Base-by-base conservation (phyloP, 139 green algal genomes). In the Penium margaritaceum region DNA sequence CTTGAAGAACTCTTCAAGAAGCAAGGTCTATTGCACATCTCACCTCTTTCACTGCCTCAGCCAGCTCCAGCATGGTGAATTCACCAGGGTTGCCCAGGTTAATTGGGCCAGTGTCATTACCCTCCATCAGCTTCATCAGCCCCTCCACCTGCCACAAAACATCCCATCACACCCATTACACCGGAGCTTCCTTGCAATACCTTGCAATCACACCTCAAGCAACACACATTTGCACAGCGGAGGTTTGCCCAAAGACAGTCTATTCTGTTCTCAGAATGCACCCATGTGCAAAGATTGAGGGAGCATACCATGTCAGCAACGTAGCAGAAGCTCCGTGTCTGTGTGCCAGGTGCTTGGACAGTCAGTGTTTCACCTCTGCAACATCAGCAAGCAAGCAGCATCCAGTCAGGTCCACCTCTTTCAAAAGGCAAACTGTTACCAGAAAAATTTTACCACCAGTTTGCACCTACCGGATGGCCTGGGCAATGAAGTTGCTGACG, bases 301-400 rank as follows among this genome's bases (percentile, higher is more conserved):
- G n/a, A n/a, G 36, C 74, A n/a, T 37, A 82, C 89, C 1, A 98
- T 84, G 81, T 98, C 94, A 33, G 81, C 86, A 1, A 98, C 87
- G 63, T 95, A 98, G 84, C 95, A 92, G 87, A 98, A 98, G 63
- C 86, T 94, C n/a, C 94, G 91, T 24, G 94, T 98, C 84, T 98
- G 94, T 58, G 88, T 78, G 66, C 94, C 94, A 61, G 96, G 89
- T 12, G 90, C 90, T 78, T 96, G 97, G 17, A 98, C 84, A 21
- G 93, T 97, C 35, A 98, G 82, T n/a, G 87, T 85, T 81, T 91
- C 83, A 15, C 83, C 80, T 24, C 77, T 88, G 73, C 21, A n/a
- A n/a, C n/a, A n/a, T n/a, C n/a, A n/a, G n/a, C n/a, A n/a, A n/a
- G n/a, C n/a, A n/a, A n/a, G n/a, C n/a, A n/a, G n/a, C n/a, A n/a